Base-by-base conservation (phyloP, 768 basidiomycete species). In the Psilocybe cyanescens region DNA sequence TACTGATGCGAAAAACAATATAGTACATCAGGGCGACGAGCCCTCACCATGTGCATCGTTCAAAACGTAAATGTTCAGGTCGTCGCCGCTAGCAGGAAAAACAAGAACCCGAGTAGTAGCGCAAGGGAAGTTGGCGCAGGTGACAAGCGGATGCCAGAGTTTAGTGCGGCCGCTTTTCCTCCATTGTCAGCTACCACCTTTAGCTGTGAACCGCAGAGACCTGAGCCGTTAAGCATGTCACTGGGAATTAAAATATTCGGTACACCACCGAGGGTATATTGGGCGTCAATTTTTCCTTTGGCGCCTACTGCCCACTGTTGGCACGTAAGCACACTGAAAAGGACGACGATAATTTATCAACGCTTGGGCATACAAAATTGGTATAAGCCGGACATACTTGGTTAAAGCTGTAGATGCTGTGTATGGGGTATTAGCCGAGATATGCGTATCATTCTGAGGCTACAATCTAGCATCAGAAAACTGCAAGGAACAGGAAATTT, bases 231-330 rank as follows among this genome's bases (percentile, higher is more conserved):
- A 45, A 81, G 74, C 17, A 68, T 58, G 8, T 70, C 60, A 29
- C 75, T 68, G 4, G 84, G 85, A 2, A 84, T 73, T 28, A 91
- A 79, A 55, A 91, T 76, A 41, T 82, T 79, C 2, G 90, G 80
- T 14, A 78, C 76, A 37, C 90, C 91, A 29, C 91, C 90, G 55
- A 76, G 76, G 7, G 80, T 81, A 69, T 93, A 93, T 61, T 87
- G 76, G 24, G 86, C 82, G 28, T 83, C 78, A 53, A 94, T 67
- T 37, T 79, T 84, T 44, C 89, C 88, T 49, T 81, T 77, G 45
- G 89, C 85, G 30, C 89, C 91, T 7, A 91, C 85, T 17, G 80
- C 84, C 79, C 84, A 88, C 71, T 90, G 87, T 39, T 74, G 71
- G 72, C 91, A 93, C 2, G 83, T 83, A 19, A 92, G 68, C 56